These are phyloP conservation scores for Chiua virens DNA, from an alignment of 768 basidiomycete species.

Conservation along the genomic window DNA sequence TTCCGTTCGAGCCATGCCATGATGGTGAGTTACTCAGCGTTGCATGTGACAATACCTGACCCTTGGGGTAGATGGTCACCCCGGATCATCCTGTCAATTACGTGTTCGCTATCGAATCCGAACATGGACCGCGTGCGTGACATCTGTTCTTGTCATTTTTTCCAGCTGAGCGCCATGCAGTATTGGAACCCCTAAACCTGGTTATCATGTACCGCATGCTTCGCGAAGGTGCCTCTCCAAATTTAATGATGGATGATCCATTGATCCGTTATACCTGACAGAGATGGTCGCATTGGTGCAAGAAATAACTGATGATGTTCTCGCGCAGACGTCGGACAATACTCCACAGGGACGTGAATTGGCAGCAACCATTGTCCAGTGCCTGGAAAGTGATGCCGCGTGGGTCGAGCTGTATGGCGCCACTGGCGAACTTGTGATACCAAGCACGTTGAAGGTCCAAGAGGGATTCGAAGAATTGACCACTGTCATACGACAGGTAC, in stretches of 20 bases:
- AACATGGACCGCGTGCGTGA: slow-evolving; percentile 54
- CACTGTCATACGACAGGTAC: slow-evolving; percentile 33
- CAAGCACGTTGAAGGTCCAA: slow-evolving; percentile 34
- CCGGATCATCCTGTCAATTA: slow-evolving; percentile 75
- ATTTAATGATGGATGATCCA: background rate
- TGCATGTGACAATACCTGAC: background rate
- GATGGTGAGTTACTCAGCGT: slow-evolving; percentile 39
- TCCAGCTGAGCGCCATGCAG: slow-evolving; percentile 36
- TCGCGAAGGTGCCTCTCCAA: slow-evolving; percentile 62
- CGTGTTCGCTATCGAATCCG: slow-evolving; percentile 75
- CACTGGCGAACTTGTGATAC: slow-evolving; percentile 69
- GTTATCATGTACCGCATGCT: slow-evolving; percentile 76
- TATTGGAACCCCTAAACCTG: slow-evolving; percentile 60
- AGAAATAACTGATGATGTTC: slow-evolving; percentile 42
- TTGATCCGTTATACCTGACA: slow-evolving; percentile 28
- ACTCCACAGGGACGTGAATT: slow-evolving; percentile 42
- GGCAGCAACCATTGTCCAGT: slow-evolving; percentile 50
- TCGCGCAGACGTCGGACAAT: slow-evolving; percentile 36
- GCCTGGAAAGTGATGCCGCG: slow-evolving; percentile 56
- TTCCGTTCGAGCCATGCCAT: slow-evolving; percentile 48
- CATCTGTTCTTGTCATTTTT: slow-evolving; percentile 3
- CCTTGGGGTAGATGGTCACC: slow-evolving; percentile 62
- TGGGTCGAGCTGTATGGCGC: slow-evolving; percentile 74
- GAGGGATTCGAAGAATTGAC: slow-evolving; percentile 29
- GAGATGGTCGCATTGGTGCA: slow-evolving; percentile 70